Base-by-base conservation (phyloP, 2,329 filamentous ascomycete genomes). In the Colletotrichum sp. region DNA sequence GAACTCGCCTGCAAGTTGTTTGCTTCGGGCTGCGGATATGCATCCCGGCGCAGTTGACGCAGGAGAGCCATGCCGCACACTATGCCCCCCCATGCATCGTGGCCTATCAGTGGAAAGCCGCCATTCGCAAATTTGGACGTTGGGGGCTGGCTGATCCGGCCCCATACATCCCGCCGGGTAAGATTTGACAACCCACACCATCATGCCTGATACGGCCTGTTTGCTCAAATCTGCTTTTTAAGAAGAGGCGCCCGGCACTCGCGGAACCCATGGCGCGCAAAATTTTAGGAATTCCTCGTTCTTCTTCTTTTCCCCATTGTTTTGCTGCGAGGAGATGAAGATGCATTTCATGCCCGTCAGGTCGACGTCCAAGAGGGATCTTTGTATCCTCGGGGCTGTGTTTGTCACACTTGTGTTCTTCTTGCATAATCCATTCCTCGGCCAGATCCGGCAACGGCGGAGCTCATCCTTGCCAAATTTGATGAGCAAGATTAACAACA, bases 331-430 rank as follows among this genome's bases (percentile, higher is more conserved):
- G 9, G 44, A 26, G 24, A 63, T 34, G 39, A 74, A 26, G 26
- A 74, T 76, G 70, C 34, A 60, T 34, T 36, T 73, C 13, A 21
- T 76, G 26, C 44, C 63, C 16, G 18, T 73, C 10, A 72, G 73
- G 26, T 28, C 57, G n/a, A 63, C 57, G 57, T 63, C 69, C 69
- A 76, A 65, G 64, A 76, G 34, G 39, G 59, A 64, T 44, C 21
- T 69, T 9, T 64, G 39, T 49, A 28, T 76, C 18, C 1, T 76
- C 5, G 73, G 39, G 15, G 73, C 64, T 0, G 32, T 52, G n/a
- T 69, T 76, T n/a, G 21, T 73, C 7, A 69, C 64, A 15, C 24
- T 72, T 0, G 28, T 68, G 3, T 4, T 76, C 12, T 49, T 69
- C 26, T 21, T 69, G 15, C 64, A 73, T 26, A 76, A 64, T 8